Evolutionary conservation across 2,329 filamentous ascomycete species (phyloP).

Genomic region (Penicillium aurantiogriseum): DNA sequence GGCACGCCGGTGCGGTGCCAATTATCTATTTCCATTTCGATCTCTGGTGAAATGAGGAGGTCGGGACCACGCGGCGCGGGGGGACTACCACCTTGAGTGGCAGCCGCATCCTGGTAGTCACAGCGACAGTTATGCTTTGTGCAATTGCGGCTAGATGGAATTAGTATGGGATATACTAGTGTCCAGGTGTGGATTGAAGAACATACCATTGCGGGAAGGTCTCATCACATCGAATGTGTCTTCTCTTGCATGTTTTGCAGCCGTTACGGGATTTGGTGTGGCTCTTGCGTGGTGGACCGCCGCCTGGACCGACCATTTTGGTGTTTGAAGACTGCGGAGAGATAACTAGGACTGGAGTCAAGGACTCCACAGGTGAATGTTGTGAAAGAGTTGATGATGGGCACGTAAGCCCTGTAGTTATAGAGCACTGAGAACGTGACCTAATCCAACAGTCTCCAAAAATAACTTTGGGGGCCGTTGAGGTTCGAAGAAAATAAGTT

Average conservation of each 20-base stretch:
- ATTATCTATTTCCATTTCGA: conserved; percentile 74
- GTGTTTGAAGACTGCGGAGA: neutral
- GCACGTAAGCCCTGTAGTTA: conserved; percentile 1
- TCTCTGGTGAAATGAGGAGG: conserved; percentile 82
- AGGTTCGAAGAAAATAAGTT: conserved; percentile 4
- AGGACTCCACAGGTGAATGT: neutral
- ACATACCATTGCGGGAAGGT: conserved; percentile 93
- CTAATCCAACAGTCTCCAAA: conserved; percentile 8
- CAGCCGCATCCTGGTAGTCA: conserved; percentile 88
- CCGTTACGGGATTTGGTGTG: conserved; percentile 99
- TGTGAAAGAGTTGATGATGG: neutral
- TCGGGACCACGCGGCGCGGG: conserved; percentile 54
- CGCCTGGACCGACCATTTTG: conserved; percentile 85
- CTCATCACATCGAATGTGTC: conserved; percentile 97
- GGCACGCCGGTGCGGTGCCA: conserved; percentile 85
- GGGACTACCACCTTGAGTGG: conserved; percentile 53
- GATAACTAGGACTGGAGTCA: neutral
- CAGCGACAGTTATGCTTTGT: conserved; percentile 98
- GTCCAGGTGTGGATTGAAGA: conserved; percentile 18
- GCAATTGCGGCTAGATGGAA: conserved; percentile 75
- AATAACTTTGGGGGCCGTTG: conserved; percentile 9
- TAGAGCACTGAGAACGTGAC: neutral
- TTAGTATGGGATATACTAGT: conserved; percentile 12
- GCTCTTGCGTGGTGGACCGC: conserved; percentile 84
- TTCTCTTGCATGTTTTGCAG: conserved; percentile 95